phyloP scores from a whole-genome alignment of 192 early-diverging fungal genomes.

The Nowakowskiella sp. region DNA sequence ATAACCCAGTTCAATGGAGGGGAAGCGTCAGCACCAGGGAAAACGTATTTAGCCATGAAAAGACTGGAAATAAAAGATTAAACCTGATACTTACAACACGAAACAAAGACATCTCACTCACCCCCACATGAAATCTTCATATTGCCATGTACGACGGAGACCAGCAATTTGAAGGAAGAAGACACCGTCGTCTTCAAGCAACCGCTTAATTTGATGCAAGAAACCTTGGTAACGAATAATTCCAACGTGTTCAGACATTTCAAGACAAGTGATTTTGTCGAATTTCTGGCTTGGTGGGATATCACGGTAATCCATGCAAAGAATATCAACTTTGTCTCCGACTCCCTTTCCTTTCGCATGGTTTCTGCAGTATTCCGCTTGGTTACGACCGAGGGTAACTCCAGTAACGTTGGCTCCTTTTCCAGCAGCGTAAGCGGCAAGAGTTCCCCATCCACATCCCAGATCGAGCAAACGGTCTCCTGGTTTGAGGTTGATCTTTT shows the following conservation, averaged over 20 bases:
- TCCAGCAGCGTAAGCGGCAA: constrained; percentile 83
- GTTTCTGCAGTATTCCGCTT: constrained; percentile 79
- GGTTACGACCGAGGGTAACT: constrained; percentile 88
- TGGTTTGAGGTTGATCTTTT: constrained; percentile 72
- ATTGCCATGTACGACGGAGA: constrained; percentile 73
- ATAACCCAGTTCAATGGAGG: constrained; percentile 93
- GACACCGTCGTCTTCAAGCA: constrained; percentile 95
- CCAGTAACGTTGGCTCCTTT: constrained; percentile 84
- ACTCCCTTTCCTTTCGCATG: constrained; percentile 79
- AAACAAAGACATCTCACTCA: constrained; percentile 12
- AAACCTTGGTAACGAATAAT: constrained; percentile 82
- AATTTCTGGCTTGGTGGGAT: constrained; percentile 87
- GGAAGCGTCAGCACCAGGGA: constrained; percentile 97
- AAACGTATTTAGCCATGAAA: constrained; percentile 98
- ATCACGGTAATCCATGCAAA: constrained; percentile 98
- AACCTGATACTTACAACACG: neutral
- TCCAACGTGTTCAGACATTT: constrained; percentile 99
- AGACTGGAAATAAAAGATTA: constrained; percentile 29
- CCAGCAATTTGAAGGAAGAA: constrained; percentile 99
- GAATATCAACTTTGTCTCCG: constrained; percentile 62
- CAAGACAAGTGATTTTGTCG: constrained; percentile 95
- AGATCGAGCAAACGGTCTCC: constrained; percentile 93
- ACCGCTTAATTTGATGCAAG: constrained; percentile 82
- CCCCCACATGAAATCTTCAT: constrained; percentile 82
- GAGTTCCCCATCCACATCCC: constrained; percentile 97